Evolutionary conservation across 2,329 filamentous ascomycete genomes (phyloP).

Genomic region (Geosmithia morbida): DNA sequence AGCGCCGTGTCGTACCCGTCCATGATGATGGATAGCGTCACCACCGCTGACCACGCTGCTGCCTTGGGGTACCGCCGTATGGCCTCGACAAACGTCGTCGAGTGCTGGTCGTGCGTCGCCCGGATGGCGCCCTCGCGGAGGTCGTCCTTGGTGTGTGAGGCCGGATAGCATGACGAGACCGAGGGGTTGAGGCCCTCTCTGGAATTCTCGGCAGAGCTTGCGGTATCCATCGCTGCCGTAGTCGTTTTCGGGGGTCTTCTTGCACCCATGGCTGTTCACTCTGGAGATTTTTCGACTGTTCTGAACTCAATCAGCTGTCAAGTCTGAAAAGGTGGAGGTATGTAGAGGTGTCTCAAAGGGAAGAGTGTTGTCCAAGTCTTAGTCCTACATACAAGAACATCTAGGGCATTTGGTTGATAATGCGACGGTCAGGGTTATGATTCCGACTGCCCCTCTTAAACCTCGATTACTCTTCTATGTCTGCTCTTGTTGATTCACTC

Average conservation of each 20-base stretch:
- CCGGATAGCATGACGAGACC: neutral
- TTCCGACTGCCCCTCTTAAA: too few relatives aligned
- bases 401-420: too few relatives aligned
- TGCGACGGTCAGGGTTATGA: too few relatives aligned
- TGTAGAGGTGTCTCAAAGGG: too few relatives aligned
- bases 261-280: too few relatives aligned
- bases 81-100: slow-evolving; percentile 8
- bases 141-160: neutral
- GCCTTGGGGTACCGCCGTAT: slow-evolving; percentile 12
- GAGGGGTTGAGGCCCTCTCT: neutral
- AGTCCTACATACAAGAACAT: too few relatives aligned
- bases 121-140: slow-evolving; percentile 1
- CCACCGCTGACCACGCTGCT: slow-evolving; percentile 14
- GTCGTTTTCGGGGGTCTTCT: neutral
- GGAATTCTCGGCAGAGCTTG: too few relatives aligned
- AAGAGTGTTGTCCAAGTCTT: too few relatives aligned
- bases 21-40: slow-evolving; percentile 6
- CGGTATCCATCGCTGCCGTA: neutral
- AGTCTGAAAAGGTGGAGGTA: too few relatives aligned
- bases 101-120: slow-evolving; percentile 9
- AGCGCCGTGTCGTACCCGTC: slow-evolving; percentile 5
- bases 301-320: too few relatives aligned
- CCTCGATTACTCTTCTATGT: too few relatives aligned
- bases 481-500: neutral
- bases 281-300: too few relatives aligned